Percentiles rank a stretch among this genome's conserved stretches.
These are phyloP conservation scores for Lepidium didymum DNA, from an alignment of 345 rosid genomes.

Conservation along the genomic window DNA sequence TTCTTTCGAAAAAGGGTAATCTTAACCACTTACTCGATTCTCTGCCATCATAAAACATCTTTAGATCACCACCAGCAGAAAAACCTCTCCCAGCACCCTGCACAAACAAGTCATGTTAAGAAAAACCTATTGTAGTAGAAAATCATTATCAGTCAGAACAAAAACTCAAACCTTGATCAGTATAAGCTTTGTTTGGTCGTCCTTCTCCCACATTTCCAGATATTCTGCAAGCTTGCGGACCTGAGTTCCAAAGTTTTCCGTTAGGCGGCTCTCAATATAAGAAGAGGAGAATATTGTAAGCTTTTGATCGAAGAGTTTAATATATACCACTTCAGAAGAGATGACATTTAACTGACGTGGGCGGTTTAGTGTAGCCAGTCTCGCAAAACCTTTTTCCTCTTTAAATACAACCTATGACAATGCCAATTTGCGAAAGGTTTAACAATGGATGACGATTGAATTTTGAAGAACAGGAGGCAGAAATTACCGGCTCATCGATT, in stretches of 20 bases:
- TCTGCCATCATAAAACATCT: constrained; percentile 76
- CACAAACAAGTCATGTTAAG: not conserved
- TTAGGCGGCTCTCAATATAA: not conserved
- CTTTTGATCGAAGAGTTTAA: not conserved
- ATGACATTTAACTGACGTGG: constrained; percentile 89
- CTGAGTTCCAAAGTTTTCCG: constrained; percentile 28
- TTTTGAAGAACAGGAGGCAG: not conserved
- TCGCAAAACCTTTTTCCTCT: constrained; percentile 50
- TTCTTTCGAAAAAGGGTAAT: not conserved
- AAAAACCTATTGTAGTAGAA: not conserved
- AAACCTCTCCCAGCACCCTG: constrained; percentile 93
- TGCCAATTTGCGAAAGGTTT: not conserved
- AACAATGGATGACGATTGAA: not conserved
- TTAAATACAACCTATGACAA: constrained; percentile 64
- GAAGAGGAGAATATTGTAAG: not conserved
- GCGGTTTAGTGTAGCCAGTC: constrained; percentile 64
- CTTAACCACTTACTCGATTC: constrained; percentile 47
- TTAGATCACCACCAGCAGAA: constrained; percentile 96
- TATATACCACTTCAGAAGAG: constrained; percentile 63
- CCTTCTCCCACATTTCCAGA: constrained; percentile 84
- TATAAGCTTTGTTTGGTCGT: constrained; percentile 48
- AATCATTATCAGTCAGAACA: not conserved
- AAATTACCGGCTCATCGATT: constrained; percentile 28
- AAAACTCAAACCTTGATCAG: constrained; percentile 55
- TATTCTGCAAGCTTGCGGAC: constrained; percentile 65